Evolutionary conservation across 345 rosid species (phyloP), one percentile per base, ranked within the genome.

Genomic region (Citrus hindsii): DNA sequence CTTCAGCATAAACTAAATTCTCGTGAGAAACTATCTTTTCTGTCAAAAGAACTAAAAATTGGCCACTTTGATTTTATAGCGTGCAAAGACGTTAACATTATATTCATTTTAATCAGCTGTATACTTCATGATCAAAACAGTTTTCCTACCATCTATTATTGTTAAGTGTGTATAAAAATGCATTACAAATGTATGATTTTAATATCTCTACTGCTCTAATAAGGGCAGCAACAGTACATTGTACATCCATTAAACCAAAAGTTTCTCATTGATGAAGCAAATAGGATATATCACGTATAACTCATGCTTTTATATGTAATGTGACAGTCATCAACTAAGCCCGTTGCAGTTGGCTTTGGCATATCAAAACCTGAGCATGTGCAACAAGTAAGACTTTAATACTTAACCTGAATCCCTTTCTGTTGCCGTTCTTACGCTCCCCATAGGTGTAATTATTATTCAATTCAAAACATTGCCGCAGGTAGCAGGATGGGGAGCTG

Each of bases 401-500:
- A 33, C 60, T 30, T 18, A 28, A 72, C 46, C 35, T 72, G 35
- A 58, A 35, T 70, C 24, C n/a, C 22, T 16, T 4, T 24, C 19
- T 48, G 8, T n/a, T 73, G 19, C 18, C 38, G 28, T 64, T 16
- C 62, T 37, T 33, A 9, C 24, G 69, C n/a, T 74, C 58, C 19
- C 18, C 19, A 5, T 21, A 16, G 24, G 27, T 42, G 28, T 63
- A 37, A 32, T 33, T n/a, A 8, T 65, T 33, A 13, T 58, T 14
- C 37, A 51, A 65, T 19, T 24, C 76, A 48, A 62, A 67, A 69
- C 33, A 25, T 16, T 4, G 5, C 71, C 25, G 32, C 88, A 93
- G 97, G 78, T 91, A 0, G 93, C 90, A 4, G 92, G 84, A 77
- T 92, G 93, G 98, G 98, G 99, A 76, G 92, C 98, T 0, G 96